Evolutionary conservation across 768 basidiomycete genomes (phyloP).

Genomic region (Mrakia blollopis): DNA sequence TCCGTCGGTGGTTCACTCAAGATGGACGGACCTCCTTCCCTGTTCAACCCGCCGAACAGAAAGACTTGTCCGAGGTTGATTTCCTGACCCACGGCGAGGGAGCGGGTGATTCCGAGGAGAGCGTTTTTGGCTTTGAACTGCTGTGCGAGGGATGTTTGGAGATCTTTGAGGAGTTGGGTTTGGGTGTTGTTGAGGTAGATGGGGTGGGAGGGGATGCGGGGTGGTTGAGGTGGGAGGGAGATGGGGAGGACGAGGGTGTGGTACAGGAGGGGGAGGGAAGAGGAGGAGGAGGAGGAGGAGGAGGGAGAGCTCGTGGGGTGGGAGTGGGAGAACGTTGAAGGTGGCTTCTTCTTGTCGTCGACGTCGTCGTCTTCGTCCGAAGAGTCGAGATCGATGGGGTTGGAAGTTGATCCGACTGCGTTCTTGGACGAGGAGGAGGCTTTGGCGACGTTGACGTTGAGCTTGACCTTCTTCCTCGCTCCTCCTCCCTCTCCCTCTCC

Average conservation of each 20-base stretch:
- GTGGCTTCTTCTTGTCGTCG: not conserved
- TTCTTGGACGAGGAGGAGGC: not conserved
- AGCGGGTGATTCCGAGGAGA: not conserved
- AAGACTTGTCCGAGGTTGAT: slow-evolving; percentile 3
- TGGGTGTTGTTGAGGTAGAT: too few relatives aligned
- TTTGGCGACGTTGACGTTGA: not conserved
- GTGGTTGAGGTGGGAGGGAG: not conserved
- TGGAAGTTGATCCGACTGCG: too few relatives aligned
- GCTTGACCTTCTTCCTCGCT: not conserved
- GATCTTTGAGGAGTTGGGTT: not conserved
- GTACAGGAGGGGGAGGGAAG: not conserved
- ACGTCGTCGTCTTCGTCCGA: not conserved
- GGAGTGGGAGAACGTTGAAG: not conserved
- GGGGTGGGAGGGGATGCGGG: not conserved
- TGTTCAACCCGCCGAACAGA: not conserved
- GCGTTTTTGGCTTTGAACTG: not conserved
- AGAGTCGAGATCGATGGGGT: not conserved
- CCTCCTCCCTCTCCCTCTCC: not conserved
- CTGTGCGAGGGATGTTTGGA: not conserved
- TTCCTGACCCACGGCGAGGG: not conserved
- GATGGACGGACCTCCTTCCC: not conserved
- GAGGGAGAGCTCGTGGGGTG: not conserved
- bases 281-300: not conserved
- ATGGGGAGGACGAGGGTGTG: not conserved
- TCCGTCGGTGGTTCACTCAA: not conserved